These are phyloP conservation scores for Geotrichum siamense DNA, from an alignment of 1,139 yeast genomes.

Conservation along the genomic window DNA sequence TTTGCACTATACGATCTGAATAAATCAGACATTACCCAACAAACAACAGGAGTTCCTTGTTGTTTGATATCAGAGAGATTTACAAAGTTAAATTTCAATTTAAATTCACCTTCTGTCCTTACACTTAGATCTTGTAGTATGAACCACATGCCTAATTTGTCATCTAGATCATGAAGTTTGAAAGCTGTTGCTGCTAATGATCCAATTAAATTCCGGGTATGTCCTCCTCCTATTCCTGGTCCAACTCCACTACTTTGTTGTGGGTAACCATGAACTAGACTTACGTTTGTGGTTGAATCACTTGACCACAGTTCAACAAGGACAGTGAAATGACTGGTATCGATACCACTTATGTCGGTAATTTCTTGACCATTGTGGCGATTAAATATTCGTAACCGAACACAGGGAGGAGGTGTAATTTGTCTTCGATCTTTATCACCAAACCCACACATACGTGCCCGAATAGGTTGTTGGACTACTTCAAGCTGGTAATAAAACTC, in stretches of 20 bases:
- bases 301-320: constrained; percentile 38
- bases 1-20: constrained; percentile 40
- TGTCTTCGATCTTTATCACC: constrained; percentile 43
- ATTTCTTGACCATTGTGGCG: constrained; percentile 26
- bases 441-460: constrained; percentile 44
- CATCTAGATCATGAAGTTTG: constrained; percentile 36
- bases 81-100: constrained; percentile 36
- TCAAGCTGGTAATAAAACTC: constrained; percentile 25
- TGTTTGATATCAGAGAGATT: constrained; percentile 26
- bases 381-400: constrained; percentile 33
- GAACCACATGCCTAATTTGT: constrained; percentile 39
- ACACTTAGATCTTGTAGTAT: constrained; percentile 39
- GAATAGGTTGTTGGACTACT: constrained; percentile 39
- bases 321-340: constrained; percentile 33
- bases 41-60: constrained; percentile 20
- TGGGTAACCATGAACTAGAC: constrained; percentile 24
- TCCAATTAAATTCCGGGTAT: constrained; percentile 40
- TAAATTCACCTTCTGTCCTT: constrained; percentile 41
- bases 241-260: too few relatives aligned
- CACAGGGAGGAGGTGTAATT: constrained; percentile 42
- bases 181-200: constrained; percentile 38
- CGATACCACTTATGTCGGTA: constrained; percentile 28
- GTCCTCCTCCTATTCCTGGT: too few relatives aligned
- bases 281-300: constrained; percentile 34
- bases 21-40: constrained; percentile 33